Conservation (phyloP, 331 rosid genomes). For the Prunus yedoensis region DNA sequence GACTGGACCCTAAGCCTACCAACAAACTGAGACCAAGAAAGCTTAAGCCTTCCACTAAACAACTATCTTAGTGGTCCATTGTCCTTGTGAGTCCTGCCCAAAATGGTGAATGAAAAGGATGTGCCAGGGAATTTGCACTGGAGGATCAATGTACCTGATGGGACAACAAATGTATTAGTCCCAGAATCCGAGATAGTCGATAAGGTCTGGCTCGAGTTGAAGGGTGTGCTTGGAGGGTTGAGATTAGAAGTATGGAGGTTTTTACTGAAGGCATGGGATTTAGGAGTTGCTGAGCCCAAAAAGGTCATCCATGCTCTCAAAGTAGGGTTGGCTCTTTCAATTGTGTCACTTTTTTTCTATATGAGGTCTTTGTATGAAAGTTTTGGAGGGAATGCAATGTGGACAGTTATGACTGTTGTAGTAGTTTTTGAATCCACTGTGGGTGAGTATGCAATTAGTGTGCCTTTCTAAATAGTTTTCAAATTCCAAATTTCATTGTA, state of each 20-base stretch:
- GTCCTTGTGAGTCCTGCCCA: background rate
- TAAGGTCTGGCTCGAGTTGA: background rate
- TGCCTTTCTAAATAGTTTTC: too few species aligned
- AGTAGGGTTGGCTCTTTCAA: slow-evolving; percentile 23
- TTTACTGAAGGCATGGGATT: slow-evolving; percentile 24
- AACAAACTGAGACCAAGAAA: too few species aligned
- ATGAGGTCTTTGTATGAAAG: slow-evolving; percentile 70
- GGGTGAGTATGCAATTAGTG: slow-evolving; percentile 25
- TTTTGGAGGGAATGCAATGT: slow-evolving; percentile 79
- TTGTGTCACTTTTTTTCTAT: slow-evolving; percentile 67
- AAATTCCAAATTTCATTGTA: background rate
- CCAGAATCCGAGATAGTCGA: background rate
- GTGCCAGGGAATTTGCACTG: slow-evolving; percentile 16
- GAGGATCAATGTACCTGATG: slow-evolving; percentile 19
- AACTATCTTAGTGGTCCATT: background rate
- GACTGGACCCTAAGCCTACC: too few species aligned
- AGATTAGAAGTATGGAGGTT: slow-evolving; percentile 14
- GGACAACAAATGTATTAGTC: background rate
- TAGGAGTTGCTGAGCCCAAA: slow-evolving; percentile 26
- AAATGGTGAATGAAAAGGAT: slow-evolving; percentile 3
- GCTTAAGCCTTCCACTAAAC: background rate
- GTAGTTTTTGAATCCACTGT: slow-evolving; percentile 70
- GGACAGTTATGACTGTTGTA: slow-evolving; percentile 82
- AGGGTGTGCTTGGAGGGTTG: slow-evolving; percentile 13
- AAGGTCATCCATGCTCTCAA: slow-evolving; percentile 32